Percentiles rank a stretch among this genome's conserved stretches.
These are phyloP conservation scores for Vitis vinifera DNA, from an alignment of 164 flowering plant species.

Conservation along the genomic window ASM3070453v1 NC_081821.1:7795501-7796000, in stretches of 20 bases:
- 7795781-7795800: constrained; percentile 93
- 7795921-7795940: constrained; percentile 76
- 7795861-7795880: constrained; percentile 42
- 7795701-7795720: too few relatives aligned
- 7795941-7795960: constrained; percentile 64
- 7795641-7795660: too few relatives aligned
- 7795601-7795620: too few relatives aligned
- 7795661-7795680: too few relatives aligned
- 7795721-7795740: too few relatives aligned
- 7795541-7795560: too few relatives aligned
- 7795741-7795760: constrained; percentile 66
- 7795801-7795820: constrained; percentile 84
- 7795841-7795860: constrained; percentile 71
- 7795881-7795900: constrained; percentile 51
- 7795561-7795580: too few relatives aligned
- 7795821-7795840: constrained; percentile 26
- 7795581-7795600: too few relatives aligned
- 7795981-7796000: constrained; percentile 86
- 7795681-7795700: too few relatives aligned
- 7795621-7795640: too few relatives aligned
- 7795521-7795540: too few relatives aligned
- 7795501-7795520: too few relatives aligned
- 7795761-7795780: constrained; percentile 81
- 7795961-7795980: constrained; percentile 61
- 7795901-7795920: constrained; percentile 72